Evolutionary conservation across 2,329 filamentous ascomycete species (phyloP).

Genomic region (Venturia nashicola): DNA sequence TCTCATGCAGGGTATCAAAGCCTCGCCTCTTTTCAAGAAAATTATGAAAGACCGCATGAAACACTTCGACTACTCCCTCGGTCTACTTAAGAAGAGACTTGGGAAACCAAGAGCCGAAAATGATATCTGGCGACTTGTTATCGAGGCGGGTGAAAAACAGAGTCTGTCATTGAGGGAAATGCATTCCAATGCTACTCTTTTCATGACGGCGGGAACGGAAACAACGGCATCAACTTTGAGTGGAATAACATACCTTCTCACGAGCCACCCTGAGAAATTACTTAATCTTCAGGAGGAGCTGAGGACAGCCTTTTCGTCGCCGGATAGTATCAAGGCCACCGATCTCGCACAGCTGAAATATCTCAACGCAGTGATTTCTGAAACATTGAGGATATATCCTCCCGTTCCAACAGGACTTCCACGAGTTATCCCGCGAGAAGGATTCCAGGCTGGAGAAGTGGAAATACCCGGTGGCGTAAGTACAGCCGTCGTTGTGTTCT

Average conservation of each 20-base stretch:
- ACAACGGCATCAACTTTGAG: slow-evolving; percentile 30
- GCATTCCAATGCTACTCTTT: slow-evolving; percentile 22
- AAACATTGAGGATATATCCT: slow-evolving; percentile 8
- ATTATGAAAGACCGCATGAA: background rate
- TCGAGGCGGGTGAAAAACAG: slow-evolving; percentile 20
- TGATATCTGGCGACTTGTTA: slow-evolving; percentile 30
- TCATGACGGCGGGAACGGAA: slow-evolving; percentile 34
- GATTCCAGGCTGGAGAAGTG: slow-evolving; percentile 17
- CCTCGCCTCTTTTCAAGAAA: background rate
- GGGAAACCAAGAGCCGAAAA: slow-evolving; percentile 15
- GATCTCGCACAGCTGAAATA: slow-evolving; percentile 13
- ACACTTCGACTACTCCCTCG: slow-evolving; percentile 12
- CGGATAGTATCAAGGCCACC: background rate
- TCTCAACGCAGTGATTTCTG: slow-evolving; percentile 2
- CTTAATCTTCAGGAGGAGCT: slow-evolving; percentile 20
- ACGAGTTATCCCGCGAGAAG: slow-evolving; percentile 17
- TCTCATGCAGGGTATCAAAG: background rate
- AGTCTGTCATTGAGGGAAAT: slow-evolving; percentile 23
- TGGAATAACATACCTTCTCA: slow-evolving; percentile 24
- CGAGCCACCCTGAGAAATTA: slow-evolving; percentile 19
- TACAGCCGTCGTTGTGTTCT: background rate
- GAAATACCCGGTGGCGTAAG: slow-evolving; percentile 18
- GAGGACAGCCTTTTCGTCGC: slow-evolving; percentile 10
- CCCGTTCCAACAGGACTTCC: slow-evolving; percentile 16
- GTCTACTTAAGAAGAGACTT: slow-evolving; percentile 18